Conservation (phyloP, 2,329 filamentous ascomycete genomes). For the Geosmithia putterillii region DNA sequence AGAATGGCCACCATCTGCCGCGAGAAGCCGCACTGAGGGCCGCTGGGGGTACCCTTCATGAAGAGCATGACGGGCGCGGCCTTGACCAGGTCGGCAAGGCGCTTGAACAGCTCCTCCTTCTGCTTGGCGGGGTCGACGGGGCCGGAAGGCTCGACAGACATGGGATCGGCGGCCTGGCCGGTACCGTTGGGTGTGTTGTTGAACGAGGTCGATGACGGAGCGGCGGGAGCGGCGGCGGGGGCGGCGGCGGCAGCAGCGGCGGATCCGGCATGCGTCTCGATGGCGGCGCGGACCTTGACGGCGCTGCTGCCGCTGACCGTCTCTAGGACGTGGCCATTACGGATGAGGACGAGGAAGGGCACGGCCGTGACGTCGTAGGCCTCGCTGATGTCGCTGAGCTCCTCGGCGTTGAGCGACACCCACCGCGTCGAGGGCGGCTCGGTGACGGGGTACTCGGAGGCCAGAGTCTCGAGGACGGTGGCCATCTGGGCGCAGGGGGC, state of each 20-base stretch:
- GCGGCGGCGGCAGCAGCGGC: constrained; percentile 17
- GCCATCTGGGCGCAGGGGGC: constrained; percentile 93
- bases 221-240: constrained; percentile 13
- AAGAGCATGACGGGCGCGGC: constrained; percentile 97
- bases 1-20: constrained; percentile 78
- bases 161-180: constrained; percentile 12
- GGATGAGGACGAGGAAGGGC: constrained; percentile 77
- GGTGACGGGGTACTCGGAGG: constrained; percentile 66
- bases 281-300: constrained; percentile 68
- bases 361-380: constrained; percentile 90
- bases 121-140: constrained; percentile 39
- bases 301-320: constrained; percentile 85
- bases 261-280: constrained; percentile 65
- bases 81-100: constrained; percentile 76
- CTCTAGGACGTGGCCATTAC: constrained; percentile 64
- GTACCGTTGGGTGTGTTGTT: constrained; percentile 14
- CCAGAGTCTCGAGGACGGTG: constrained; percentile 73
- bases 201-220: too few species aligned
- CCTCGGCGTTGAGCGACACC: constrained; percentile 88
- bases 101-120: constrained; percentile 76
- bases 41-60: constrained; percentile 90
- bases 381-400: constrained; percentile 84
- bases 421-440: constrained; percentile 61
- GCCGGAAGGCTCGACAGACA: constrained; percentile 20
- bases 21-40: constrained; percentile 86